Evolutionary conservation across 805 yeast genomes (phyloP), one percentile per base, ranked within the genome.

Genomic region (Candida gorgasii): DNA sequence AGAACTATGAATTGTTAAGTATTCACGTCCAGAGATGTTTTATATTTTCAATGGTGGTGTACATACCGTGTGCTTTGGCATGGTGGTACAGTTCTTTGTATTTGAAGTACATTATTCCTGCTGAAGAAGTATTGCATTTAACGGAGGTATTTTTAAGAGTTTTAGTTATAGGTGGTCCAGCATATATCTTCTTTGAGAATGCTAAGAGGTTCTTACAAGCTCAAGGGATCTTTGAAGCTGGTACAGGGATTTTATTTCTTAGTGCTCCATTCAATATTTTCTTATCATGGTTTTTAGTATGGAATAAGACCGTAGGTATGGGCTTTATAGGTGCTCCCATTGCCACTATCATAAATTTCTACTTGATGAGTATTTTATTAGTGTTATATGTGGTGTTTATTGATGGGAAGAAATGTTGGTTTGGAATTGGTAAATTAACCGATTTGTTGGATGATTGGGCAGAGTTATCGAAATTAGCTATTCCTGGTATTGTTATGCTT

Each of bases 341-440:
- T 7, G 73, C 75, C 13, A 59, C 73, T 2, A 67, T 63, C 2
- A 53, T 69, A 40, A 71, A 71, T 44, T 71, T 68, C 49, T 71
- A 72, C 69, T 39, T 67, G 35, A 69, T 69, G 73, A 58, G 57
- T 12, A 13, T 64, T 4, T 50, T 71, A 27, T 51, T 71, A 29
- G 57, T 69, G 3, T 39, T 67, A 23, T 70, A 70, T 49, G 71
- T 63, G 27, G 39, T 69, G 0, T 75, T 67, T 46, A 59, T 84
- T 28, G 87, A 84, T 51, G 92, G 90, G 1, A 62, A 60, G 20
- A 74, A 77, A 51, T 86, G 92, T 53, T 85, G 92, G 92, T 75
- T 67, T 47, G 92, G 92, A 0, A 22, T 69, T 5, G 59, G 58
- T 15, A 68, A 78, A 22, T 50, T 75, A 0, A 26, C 51, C 2